Evolutionary conservation across 129 eudicot genomes (phyloP), one percentile per base, ranked within the genome.

Genomic region (Logfia minima): DNA sequence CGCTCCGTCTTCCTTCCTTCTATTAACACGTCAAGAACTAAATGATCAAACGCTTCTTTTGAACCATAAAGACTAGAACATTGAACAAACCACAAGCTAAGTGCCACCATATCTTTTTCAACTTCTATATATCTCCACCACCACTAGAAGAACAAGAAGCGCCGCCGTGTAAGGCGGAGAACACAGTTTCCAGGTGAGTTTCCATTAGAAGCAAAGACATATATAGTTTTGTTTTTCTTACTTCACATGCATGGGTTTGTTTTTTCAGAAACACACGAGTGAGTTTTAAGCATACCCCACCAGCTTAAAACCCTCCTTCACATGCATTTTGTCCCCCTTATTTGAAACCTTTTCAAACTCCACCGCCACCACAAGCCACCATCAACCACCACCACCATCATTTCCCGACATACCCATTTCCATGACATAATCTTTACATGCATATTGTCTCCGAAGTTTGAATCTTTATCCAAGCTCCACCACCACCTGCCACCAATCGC

Each of bases 251-350:
- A 86, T 86, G 80, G 81, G 70, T 72, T 77, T 76, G 73, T 80
- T 68, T 66, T 75, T 21, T 69, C 41, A 29, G 56, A 83, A 72
- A 66, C 80, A 84, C 52, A 80, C 78, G 80, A 80, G 92, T 89
- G 85, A 75, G 80, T 68, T 81, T 82, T 67, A 92, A 92, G 97
- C 89, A 75, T 86, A 65, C 81, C 79, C 70, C 81, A 71, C 71
- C 75, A 72, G 83, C 84, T 72, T 53, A 80, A 72, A 82, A 61
- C 55, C 77, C 80, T 75, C 87, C 37, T 52, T 58, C 93, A 88
- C 93, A 86, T 91, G 96, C 86, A 84, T 71, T 23, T 76, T 87
- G 89, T 90, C 87, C 78, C 86, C 86, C 72, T 45, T 35, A 67
- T 72, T 77, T 61, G 75, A 87, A 18, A 35, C 78, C 79, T 80